phyloP scores from a whole-genome alignment of 2,329 filamentous ascomycete species.

The Arthrobotrys megalospora region DNA sequence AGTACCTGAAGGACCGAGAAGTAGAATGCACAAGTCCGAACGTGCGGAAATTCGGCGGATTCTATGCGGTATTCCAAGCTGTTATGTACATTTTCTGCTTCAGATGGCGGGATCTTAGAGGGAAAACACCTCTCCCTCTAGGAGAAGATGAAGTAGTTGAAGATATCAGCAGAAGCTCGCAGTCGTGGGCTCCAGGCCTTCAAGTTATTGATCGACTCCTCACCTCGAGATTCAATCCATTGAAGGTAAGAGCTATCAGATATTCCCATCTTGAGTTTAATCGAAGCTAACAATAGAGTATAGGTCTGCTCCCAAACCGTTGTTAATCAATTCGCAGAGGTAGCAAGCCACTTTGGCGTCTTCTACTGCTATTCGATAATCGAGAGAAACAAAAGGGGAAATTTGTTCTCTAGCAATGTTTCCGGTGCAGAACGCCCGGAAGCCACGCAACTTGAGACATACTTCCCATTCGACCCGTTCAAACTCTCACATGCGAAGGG shows the following conservation, averaged over 20 bases:
- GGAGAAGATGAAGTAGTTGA: conserved; percentile 74
- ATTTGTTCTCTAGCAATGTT: conserved; percentile 75
- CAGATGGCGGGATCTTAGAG: conserved; percentile 90
- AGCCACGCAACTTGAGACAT: conserved; percentile 88
- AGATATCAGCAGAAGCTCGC: conserved; percentile 75
- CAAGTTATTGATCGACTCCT: conserved; percentile 83
- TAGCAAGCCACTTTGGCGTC: conserved; percentile 87
- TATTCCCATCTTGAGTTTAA: background rate
- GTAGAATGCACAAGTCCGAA: conserved; percentile 85
- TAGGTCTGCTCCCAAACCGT: conserved; percentile 78
- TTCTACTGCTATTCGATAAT: conserved; percentile 90
- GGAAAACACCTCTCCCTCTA: conserved; percentile 72
- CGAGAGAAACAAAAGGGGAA: conserved; percentile 90
- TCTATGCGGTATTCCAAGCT: conserved; percentile 90
- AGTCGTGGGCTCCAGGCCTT: conserved; percentile 82
- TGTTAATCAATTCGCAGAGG: conserved; percentile 89
- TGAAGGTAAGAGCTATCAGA: conserved; percentile 76
- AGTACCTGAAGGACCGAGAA: conserved; percentile 81
- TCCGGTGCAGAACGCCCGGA: conserved; percentile 76
- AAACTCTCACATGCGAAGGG: conserved; percentile 86
- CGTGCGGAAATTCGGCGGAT: conserved; percentile 83
- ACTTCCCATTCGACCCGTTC: conserved; percentile 98
- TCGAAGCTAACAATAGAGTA: conserved; percentile 10
- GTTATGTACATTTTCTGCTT: conserved; percentile 97
- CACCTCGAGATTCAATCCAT: conserved; percentile 89